Evolutionary conservation across 2,329 filamentous ascomycete species (phyloP), one percentile per base, ranked within the genome.

Genomic region (Hypoxylon rubiginosum): DNA sequence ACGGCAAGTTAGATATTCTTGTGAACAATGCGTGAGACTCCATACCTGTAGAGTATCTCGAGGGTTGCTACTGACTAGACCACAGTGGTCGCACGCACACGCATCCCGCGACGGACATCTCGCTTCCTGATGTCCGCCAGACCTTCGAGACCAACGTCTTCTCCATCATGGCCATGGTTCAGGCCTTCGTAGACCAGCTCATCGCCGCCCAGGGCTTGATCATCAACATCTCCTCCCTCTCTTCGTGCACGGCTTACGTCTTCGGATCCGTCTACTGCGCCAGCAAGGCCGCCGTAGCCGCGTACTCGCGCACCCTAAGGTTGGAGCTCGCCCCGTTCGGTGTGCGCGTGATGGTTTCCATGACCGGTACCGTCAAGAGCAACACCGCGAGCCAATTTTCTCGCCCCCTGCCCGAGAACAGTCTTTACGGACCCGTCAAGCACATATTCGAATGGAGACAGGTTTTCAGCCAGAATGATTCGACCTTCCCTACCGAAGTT

Each of bases 61-160:
- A 46, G 21, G 21, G 21, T 11, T 4, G 4, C 30, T 50, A 36
- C 69, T 71, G 28, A 74, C 39, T 8, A 41, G 4, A 51, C 36
- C 11, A 21, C 66, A 86, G 85, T 41, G 85, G 85, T 58, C 81
- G 83, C 59, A 83, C 82, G 2, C 82, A 85, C 73, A 84, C 81
- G 15, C 82, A 84, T 54, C 84, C 85, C 0, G 83, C 84, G 0
- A 80, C 84, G 1, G 85, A 88, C 72, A 81, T 86, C 49, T 80
- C 84, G 54, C 72, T 87, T 7, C 80, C 83, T 56, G 85, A 86
- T 53, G 84, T 86, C 4, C 85, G 85, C 62, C 74, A 79, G 64
- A 85, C 84, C 1, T 88, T 85, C 57, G 85, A 88, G 74, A 83
- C 84, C 68, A 88, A 88, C 69, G 84, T 88, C 43, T 86, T 88